Evolutionary conservation across 257 asterid species (phyloP), one percentile per base, ranked within the genome.

Genomic region (Solanum arcanum): DNA sequence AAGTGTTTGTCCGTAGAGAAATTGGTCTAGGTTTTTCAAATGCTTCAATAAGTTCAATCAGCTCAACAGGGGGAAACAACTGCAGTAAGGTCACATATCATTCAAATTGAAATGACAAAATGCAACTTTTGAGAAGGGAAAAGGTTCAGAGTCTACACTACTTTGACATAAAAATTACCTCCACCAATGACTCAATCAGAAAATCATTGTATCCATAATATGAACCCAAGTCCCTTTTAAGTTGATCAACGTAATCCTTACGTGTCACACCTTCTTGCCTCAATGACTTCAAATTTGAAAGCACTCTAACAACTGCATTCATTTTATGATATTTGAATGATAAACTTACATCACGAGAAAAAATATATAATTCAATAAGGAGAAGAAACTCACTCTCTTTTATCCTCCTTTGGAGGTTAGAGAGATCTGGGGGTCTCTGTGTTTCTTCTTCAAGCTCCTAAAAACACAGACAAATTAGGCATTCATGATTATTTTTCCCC

Each of bases 11-110:
- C 23, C 98, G 98, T 52, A 97, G 89, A 88, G 96, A 94, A 70
- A 93, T 94, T 35, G 98, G 98, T 76, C 98, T 91, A 66, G 97
- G 98, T 94, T 97, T 97, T 91, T 97, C 99, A 91, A 94, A 93
- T 83, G 99, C 95, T 92, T 94, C 98, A 87, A 95, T 92, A 64
- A 97, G 97, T 90, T 97, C 98, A 98, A 95, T 91, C 83, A 97
- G 95, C 83, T 97, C 99, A 91, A 92, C 95, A 88, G 85, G 94
- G 7, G 98, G 98, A 90, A 97, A 97, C 92, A 95, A 90, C 99
- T 95, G 91, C 88, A 88, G 46, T 83, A 70, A 86, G 69, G 77
- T 86, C 56, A 82, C 52, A 76, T 86, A 88, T 88, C 37, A 44
- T 8, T 37, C 84, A 25, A 39, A 77, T 4, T 25, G 83, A 77